Percentiles rank a stretch among this genome's conserved stretches.
phyloP scores from a whole-genome alignment of 2,329 filamentous ascomycete genomes.

The Amphichorda felina region DNA sequence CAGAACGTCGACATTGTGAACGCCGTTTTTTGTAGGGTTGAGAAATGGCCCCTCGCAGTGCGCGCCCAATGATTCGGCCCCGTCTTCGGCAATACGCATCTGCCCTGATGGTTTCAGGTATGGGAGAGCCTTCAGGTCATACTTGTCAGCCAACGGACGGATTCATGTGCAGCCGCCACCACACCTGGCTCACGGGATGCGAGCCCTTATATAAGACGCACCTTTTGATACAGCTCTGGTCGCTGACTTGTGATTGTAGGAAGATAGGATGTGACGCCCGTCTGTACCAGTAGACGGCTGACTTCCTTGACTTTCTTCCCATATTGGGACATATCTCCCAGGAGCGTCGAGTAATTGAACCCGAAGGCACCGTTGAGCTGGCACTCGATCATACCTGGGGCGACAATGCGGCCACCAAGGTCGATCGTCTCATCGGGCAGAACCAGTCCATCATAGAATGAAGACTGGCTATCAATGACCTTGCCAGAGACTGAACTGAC shows the following conservation, averaged over 20 bases:
- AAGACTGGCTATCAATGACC: constrained; percentile 59
- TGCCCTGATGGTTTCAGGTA: constrained; percentile 62
- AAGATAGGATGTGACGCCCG: constrained; percentile 78
- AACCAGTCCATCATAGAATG: constrained; percentile 56
- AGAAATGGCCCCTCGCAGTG: constrained; percentile 90
- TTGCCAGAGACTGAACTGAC: constrained; percentile 72
- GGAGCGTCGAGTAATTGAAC: constrained; percentile 78
- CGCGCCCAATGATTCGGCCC: constrained; percentile 78
- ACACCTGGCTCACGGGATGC: too few species aligned
- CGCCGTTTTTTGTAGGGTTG: constrained; percentile 70
- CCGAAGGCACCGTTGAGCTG: constrained; percentile 89
- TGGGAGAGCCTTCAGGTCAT: constrained; percentile 45
- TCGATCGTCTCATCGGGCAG: constrained; percentile 67
- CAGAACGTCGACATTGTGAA: constrained; percentile 68
- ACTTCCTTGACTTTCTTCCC: constrained; percentile 59
- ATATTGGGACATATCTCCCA: constrained; percentile 58
- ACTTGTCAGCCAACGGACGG: neutral
- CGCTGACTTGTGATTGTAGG: constrained; percentile 76
- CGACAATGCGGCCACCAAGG: constrained; percentile 70
- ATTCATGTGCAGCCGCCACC: too few species aligned
- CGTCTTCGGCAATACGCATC: constrained; percentile 48
- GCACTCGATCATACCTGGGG: constrained; percentile 79
- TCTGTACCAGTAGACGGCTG: constrained; percentile 60
- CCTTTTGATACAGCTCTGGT: constrained; percentile 71
- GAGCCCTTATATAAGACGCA: constrained; percentile 14